Base-by-base conservation (phyloP, 2,329 filamentous ascomycete genomes). In the Penicillium sp. region DNA sequence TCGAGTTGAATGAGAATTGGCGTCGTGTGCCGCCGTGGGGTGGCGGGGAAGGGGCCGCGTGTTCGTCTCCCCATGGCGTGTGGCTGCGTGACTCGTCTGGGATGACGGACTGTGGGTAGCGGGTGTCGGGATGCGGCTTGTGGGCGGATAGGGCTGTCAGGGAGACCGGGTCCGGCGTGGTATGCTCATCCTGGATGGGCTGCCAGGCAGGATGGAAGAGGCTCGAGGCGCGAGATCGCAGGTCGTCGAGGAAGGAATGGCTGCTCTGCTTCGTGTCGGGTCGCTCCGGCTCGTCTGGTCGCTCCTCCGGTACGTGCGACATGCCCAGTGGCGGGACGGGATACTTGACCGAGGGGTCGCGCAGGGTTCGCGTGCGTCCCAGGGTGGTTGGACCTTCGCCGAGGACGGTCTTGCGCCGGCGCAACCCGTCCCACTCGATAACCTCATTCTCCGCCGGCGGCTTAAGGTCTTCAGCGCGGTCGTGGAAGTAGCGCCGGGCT, bases 391-490 rank as follows among this genome's bases (percentile, higher is more conserved):
- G 64, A 28, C 73, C 73, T 34, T 73, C 65, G 22, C 73, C 74
- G 17, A 77, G 56, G 39, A 81, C 67, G 2, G 81, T 84, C 64
- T 75, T 81, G 45, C 93, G 79, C 60, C 89, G 78, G 61, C 91
- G 80, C 45, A 98, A 71, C 4, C 93, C 93, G 69, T 97, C 93
- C 84, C 89, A 98, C 69, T 97, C 89, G 54, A 88, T 85, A 26
- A 81, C 75, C 22, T 89, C 88, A 57, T 88, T 81, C 63, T 96
- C 89, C 41, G 78, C 80, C 45, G 94, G 85, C 2, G 87, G 79
- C 49, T 83, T 81, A 66, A 95, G 83, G 41, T 89, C 85, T 57
- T 77, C 75, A 61, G 79, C 72, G 64, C 83, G 87, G 62, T 97
- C 91, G 59, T 90, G 84, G 52, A 85, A 83, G 50, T 95, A 76